Percentiles rank a stretch among this genome's conserved stretches.
Evolutionary conservation across 2,329 filamentous ascomycete genomes (phyloP).

Genomic region (Verticillium albo-atrum): DNA sequence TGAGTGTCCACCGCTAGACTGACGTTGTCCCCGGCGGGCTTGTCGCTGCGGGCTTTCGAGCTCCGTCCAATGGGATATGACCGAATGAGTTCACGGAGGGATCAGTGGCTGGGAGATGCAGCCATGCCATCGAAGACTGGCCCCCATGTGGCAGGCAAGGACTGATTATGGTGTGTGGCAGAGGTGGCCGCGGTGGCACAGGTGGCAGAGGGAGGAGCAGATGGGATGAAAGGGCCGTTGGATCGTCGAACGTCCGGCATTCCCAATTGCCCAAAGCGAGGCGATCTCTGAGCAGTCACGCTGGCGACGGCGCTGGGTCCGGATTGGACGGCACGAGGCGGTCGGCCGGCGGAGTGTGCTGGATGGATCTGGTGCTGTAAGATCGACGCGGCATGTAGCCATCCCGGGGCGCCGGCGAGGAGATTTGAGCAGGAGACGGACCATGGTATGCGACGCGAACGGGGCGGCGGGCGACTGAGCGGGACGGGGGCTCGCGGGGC

Average conservation of each 20-base stretch:
- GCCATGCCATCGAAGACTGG: too few species aligned
- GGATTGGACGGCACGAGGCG: background rate
- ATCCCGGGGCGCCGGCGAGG: background rate
- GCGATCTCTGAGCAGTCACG: background rate
- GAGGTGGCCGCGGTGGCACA: too few species aligned
- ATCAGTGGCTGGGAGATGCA: too few species aligned
- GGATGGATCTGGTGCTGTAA: background rate
- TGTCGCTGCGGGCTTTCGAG: too few species aligned
- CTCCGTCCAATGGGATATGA: too few species aligned
- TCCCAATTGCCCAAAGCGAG: background rate
- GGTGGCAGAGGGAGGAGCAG: too few species aligned
- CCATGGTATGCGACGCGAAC: background rate
- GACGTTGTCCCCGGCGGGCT: background rate
- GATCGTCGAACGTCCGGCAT: background rate
- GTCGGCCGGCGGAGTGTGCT: background rate
- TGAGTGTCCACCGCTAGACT: background rate
- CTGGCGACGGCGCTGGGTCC: background rate
- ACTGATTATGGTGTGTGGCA: too few species aligned
- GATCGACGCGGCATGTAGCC: background rate
- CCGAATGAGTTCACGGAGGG: too few species aligned
- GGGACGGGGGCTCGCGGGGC: background rate
- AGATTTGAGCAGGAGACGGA: background rate
- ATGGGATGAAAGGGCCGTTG: too few species aligned
- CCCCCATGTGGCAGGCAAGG: too few species aligned
- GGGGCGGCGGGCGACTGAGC: background rate